Percentiles rank a stretch among this genome's conserved stretches.
These are phyloP conservation scores for Gymnopus androsaceus DNA, from an alignment of 1,284 basidiomycete species.

Conservation along the genomic window DNA sequence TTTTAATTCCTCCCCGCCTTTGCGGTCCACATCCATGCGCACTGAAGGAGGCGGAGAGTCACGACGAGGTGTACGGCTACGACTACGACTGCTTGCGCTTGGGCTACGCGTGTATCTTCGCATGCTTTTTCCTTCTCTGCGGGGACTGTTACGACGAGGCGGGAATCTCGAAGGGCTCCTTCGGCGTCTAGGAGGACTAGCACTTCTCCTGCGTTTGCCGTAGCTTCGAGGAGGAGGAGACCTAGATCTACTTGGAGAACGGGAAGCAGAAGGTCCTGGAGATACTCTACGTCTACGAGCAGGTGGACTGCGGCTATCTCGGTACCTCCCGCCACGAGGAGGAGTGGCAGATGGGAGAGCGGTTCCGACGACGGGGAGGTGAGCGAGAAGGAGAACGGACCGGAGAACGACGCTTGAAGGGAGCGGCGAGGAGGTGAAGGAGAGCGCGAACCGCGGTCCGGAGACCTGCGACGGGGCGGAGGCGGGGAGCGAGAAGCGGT, in stretches of 20 bases:
- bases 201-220: constrained; percentile 35
- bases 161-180: constrained; percentile 31
- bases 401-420: constrained; percentile 22
- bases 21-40: constrained; percentile 30
- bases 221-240: constrained; percentile 38
- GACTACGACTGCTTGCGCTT: constrained; percentile 3
- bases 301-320: constrained; percentile 61
- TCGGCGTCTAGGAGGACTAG: constrained; percentile 33
- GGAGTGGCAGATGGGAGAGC: constrained; percentile 51
- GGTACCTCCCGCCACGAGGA: constrained; percentile 38
- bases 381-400: constrained; percentile 44
- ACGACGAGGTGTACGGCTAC: constrained; percentile 8
- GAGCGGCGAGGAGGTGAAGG: constrained; percentile 7
- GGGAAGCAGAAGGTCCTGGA: constrained; percentile 36
- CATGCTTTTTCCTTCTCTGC: constrained; percentile 18
- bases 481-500: constrained; percentile 48
- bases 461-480: constrained; percentile 32
- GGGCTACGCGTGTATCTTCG: constrained; percentile 19
- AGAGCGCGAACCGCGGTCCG: constrained; percentile 22
- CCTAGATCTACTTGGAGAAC: constrained; percentile 43
- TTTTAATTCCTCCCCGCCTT: constrained; percentile 51
- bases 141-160: constrained; percentile 19
- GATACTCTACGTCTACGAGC: constrained; percentile 54
- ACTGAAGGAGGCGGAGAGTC: constrained; percentile 7
- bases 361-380: constrained; percentile 47